Evolutionary conservation across 768 basidiomycete genomes (phyloP).

Genomic region (Amanita muscaria): DNA sequence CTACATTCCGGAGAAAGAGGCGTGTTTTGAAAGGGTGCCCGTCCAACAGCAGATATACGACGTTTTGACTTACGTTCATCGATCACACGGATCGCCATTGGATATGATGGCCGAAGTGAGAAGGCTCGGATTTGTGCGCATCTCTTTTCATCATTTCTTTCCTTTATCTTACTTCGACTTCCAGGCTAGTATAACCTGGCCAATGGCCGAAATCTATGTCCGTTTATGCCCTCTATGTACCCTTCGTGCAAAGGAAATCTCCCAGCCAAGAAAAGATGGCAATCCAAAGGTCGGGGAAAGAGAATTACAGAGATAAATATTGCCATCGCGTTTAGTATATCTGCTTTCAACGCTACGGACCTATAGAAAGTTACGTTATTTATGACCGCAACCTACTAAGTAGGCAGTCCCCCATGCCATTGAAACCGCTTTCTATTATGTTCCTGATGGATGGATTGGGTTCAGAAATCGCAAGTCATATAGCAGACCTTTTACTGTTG

Average conservation of each 20-base stretch:
- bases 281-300: background rate
- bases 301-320: background rate
- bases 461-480: too few relatives aligned
- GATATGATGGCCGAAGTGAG: slow-evolving; percentile 49
- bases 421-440: too few relatives aligned
- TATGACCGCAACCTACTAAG: too few relatives aligned
- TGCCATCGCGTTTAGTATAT: background rate
- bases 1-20: slow-evolving; percentile 9
- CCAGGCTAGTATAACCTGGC: slow-evolving; percentile 62
- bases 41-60: slow-evolving; percentile 64
- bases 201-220: slow-evolving; percentile 62
- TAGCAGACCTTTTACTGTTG: too few relatives aligned
- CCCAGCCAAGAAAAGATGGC: slow-evolving; percentile 1
- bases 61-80: slow-evolving; percentile 57
- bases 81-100: slow-evolving; percentile 44
- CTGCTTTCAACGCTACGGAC: too few relatives aligned
- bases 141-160: slow-evolving; percentile 1
- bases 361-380: too few relatives aligned
- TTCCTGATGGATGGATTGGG: too few relatives aligned
- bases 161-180: background rate
- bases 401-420: too few relatives aligned
- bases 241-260: slow-evolving; percentile 12
- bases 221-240: slow-evolving; percentile 48
- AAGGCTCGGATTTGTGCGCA: slow-evolving; percentile 51
- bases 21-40: slow-evolving; percentile 55